Conservation (phyloP, 768 basidiomycete species). For the Phallus indusiatus region DNA sequence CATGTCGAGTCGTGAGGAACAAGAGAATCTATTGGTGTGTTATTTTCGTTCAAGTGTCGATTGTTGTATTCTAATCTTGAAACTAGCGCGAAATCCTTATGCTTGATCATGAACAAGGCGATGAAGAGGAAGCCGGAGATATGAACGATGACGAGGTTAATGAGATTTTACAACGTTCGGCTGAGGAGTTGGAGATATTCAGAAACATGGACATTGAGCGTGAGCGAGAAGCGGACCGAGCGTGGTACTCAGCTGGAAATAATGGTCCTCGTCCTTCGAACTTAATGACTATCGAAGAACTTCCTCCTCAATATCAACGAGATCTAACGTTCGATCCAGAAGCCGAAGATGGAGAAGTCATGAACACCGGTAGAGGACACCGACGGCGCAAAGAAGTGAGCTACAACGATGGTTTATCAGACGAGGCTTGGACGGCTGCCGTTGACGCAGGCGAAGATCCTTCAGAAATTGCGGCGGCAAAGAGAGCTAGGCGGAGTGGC, state of each 20-base stretch:
- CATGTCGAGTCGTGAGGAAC: constrained; percentile 95
- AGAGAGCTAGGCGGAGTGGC: constrained; percentile 53
- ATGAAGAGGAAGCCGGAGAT: constrained; percentile 83
- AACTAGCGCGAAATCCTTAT: constrained; percentile 60
- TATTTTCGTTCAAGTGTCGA: neutral
- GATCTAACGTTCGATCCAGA: constrained; percentile 59
- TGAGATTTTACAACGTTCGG: constrained; percentile 78
- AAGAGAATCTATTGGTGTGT: constrained; percentile 86
- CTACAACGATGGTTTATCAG: constrained; percentile 89
- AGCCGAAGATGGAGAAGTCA: constrained; percentile 48
- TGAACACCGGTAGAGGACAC: constrained; percentile 73
- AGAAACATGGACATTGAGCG: constrained; percentile 75
- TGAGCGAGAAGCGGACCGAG: constrained; percentile 51
- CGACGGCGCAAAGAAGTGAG: constrained; percentile 75
- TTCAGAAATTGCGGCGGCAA: constrained; percentile 63
- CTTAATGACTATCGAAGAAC: constrained; percentile 79
- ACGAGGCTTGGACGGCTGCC: constrained; percentile 90
- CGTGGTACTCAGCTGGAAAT: constrained; percentile 66
- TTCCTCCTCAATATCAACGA: constrained; percentile 85
- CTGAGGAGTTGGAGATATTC: constrained; percentile 71
- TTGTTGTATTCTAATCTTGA: constrained; percentile 10
- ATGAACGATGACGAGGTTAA: constrained; percentile 96
- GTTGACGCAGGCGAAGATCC: constrained; percentile 77
- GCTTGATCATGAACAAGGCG: constrained; percentile 82
- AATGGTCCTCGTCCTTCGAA: constrained; percentile 67